These are phyloP conservation scores for Stagonosporopsis chrysanthemi DNA, from an alignment of 2,329 filamentous ascomycete genomes.

Conservation along the genomic window DNA sequence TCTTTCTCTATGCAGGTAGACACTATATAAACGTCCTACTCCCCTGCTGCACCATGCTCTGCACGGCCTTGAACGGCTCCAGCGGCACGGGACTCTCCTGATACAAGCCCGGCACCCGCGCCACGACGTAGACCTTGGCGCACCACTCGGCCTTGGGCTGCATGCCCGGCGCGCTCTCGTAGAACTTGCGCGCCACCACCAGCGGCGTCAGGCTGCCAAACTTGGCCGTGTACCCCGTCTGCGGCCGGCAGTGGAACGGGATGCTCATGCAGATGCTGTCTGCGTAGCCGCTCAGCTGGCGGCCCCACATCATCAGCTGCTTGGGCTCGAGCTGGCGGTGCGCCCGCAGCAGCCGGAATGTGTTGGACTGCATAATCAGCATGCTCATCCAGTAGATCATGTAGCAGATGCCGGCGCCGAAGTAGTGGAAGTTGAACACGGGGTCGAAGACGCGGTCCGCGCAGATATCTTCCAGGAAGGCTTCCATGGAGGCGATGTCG, in stretches of 20 bases:
- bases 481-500: conserved; percentile 31
- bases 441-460: conserved; percentile 38
- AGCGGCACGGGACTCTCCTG: conserved; percentile 32
- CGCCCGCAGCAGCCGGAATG: conserved; percentile 39
- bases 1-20: too few relatives aligned
- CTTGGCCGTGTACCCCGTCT: conserved; percentile 41
- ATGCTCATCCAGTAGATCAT: conserved; percentile 49
- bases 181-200: conserved; percentile 46
- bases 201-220: conserved; percentile 47
- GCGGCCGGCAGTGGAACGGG: conserved; percentile 40
- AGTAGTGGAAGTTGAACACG: conserved; percentile 44
- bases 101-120: conserved; percentile 44
- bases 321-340: conserved; percentile 35
- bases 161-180: conserved; percentile 36
- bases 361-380: conserved; percentile 47
- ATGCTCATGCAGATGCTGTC: conserved; percentile 44
- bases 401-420: conserved; percentile 44
- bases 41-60: conserved; percentile 34
- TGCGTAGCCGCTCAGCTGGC: conserved; percentile 40
- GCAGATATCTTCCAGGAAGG: conserved; percentile 36
- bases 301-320: conserved; percentile 43
- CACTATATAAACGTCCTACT: conserved; percentile 29
- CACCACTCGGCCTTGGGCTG: conserved; percentile 41
- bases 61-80: conserved; percentile 38
- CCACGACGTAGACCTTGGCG: conserved; percentile 37